phyloP scores from a whole-genome alignment of 1,284 basidiomycete species.

The Microbotryum saponariae region DNA sequence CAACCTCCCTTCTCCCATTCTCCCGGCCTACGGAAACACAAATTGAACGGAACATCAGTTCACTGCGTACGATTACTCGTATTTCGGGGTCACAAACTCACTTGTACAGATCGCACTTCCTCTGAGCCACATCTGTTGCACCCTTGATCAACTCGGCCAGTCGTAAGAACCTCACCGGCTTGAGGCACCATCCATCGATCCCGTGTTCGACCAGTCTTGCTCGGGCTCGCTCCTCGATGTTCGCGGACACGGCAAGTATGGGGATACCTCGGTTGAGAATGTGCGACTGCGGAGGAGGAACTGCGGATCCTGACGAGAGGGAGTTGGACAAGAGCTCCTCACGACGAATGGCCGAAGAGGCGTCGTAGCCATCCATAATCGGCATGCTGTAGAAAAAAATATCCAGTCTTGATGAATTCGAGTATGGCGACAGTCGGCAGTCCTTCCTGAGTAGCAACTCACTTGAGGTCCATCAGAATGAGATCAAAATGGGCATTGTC shows the following conservation, averaged over 20 bases:
- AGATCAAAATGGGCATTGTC: constrained; percentile 59
- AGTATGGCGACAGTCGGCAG: background rate
- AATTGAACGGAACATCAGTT: too few species aligned
- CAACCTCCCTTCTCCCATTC: constrained; percentile 38
- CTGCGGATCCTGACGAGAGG: constrained; percentile 10
- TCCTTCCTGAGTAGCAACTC: constrained; percentile 36
- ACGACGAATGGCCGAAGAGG: constrained; percentile 60
- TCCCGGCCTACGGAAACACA: constrained; percentile 33
- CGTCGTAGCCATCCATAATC: constrained; percentile 67
- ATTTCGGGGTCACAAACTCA: too few species aligned
- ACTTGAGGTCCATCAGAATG: constrained; percentile 80
- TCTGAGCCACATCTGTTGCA: constrained; percentile 31
- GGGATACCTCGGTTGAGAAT: constrained; percentile 62
- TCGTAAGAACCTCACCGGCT: constrained; percentile 37
- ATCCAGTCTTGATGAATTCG: constrained; percentile 1
- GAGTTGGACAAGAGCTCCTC: constrained; percentile 46
- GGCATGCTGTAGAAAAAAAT: constrained; percentile 56
- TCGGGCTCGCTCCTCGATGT: constrained; percentile 58
- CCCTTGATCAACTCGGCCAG: constrained; percentile 34
- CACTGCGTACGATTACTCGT: too few species aligned
- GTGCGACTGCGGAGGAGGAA: constrained; percentile 43
- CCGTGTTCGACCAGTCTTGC: constrained; percentile 41
- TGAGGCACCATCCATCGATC: constrained; percentile 35
- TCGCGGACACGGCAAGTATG: constrained; percentile 76
- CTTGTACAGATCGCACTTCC: constrained; percentile 7